These are phyloP conservation scores for Pyrus hybrid DNA, from an alignment of 331 rosid genomes.

Conservation along the genomic window DNA sequence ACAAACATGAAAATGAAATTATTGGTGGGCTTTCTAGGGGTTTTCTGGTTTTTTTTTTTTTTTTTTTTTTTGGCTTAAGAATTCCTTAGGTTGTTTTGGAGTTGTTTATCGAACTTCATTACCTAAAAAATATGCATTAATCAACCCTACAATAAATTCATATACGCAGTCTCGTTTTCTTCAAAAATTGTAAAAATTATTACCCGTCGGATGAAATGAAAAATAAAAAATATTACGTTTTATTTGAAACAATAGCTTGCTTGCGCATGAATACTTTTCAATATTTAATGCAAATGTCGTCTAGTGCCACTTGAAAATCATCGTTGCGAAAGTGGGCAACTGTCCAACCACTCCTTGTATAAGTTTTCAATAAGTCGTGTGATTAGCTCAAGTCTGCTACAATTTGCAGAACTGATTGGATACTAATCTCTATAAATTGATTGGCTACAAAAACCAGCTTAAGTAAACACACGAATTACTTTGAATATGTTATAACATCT, in stretches of 20 bases:
- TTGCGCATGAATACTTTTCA: background rate
- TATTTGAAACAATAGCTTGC: too few species aligned
- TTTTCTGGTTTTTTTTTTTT: too few species aligned
- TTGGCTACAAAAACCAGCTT: background rate
- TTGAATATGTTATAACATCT: background rate
- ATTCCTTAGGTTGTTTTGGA: slow-evolving; percentile 1
- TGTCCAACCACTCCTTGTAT: background rate
- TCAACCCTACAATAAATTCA: background rate
- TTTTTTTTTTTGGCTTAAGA: too few species aligned
- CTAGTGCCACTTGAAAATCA: background rate
- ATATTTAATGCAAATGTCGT: background rate
- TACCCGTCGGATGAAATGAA: background rate
- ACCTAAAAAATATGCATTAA: slow-evolving; percentile 1
- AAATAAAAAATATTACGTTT: too few species aligned
- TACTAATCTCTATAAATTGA: too few species aligned
- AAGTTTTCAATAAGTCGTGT: background rate
- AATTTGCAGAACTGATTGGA: too few species aligned
- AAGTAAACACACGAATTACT: background rate
- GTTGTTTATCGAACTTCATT: slow-evolving; percentile 69
- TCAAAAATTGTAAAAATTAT: too few species aligned
- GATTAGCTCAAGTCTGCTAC: background rate
- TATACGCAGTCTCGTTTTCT: background rate
- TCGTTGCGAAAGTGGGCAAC: background rate
- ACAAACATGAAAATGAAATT: background rate
- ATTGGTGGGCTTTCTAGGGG: slow-evolving; percentile 20